These are phyloP conservation scores for Diplodia sapinea DNA, from an alignment of 2,329 filamentous ascomycete species.

Conservation along the genomic window DNA sequence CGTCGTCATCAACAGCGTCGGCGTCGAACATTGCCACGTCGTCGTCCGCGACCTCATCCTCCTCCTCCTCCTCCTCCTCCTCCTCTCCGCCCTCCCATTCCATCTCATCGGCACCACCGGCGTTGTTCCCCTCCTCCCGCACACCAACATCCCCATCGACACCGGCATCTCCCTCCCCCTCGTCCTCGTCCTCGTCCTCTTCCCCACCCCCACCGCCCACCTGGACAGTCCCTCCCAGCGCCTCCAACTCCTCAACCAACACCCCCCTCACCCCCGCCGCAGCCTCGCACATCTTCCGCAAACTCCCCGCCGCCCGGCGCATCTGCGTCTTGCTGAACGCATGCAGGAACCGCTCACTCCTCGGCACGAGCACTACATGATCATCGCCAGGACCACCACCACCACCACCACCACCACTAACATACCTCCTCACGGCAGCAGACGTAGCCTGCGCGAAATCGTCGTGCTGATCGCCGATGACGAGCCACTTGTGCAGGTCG, in stretches of 20 bases:
- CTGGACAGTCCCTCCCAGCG: background rate
- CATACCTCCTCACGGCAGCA: background rate
- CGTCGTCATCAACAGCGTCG: background rate
- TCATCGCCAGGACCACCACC: no score
- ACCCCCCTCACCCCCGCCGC: background rate
- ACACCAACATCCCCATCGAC: background rate
- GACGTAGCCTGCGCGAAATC: background rate
- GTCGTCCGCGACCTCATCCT: background rate
- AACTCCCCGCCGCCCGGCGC: background rate
- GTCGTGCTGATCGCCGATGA: background rate
- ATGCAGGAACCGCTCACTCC: background rate
- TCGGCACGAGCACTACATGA: background rate
- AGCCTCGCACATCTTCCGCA: constrained; percentile 1
- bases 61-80: no score
- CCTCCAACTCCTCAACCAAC: background rate
- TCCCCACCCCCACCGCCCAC: background rate
- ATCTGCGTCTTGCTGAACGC: background rate
- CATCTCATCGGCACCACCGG: background rate
- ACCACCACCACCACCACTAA: background rate
- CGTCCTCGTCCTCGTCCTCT: background rate
- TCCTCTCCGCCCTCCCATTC: background rate
- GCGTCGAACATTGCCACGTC: background rate
- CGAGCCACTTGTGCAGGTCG: constrained; percentile 23
- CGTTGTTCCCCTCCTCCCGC: background rate
- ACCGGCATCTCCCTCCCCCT: background rate